Evolutionary conservation across 1,139 yeast species (phyloP), one percentile per base, ranked within the genome.

Genomic region (Zhuliangozyma blackwelliae): DNA sequence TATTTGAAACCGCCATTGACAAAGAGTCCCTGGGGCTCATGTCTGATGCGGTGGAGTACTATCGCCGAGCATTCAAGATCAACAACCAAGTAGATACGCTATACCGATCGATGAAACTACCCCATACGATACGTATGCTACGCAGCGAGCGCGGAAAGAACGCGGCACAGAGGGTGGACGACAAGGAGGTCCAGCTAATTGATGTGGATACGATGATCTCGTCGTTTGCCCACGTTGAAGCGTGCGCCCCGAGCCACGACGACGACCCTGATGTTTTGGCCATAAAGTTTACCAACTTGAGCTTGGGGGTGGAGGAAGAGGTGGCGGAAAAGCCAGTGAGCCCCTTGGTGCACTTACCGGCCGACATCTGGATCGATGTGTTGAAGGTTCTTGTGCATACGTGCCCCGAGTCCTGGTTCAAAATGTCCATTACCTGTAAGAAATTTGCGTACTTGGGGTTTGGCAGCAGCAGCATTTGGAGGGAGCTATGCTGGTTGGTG

Each of bases 41-140:
- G 76, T 72, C 86, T 5, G 96, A 88, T 51, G 96, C 97, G 0
- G 79, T 87, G 27, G 75, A 68, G 31, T 71, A 64, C 44, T 89
- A 89, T 60, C 66, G 96, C 40, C 71, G 72, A 44, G 96, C 96
- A 1, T 76, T 81, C 55, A 79, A 71, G 56, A 46, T 79, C 25
- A 78, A 84, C 54, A 82, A 77, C 5, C 72, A 71, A 37, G 89
- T 88, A 5, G 96, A 89, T 51, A 61, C 72, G 40, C 58, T 77
- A 20, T 87, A 87, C 55, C 65, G 95, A 29, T 50, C 58, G 22
- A 72, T 75, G 41, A 76, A 73, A 47, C 51, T 66, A 9, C 63
- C 72, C 27, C 47, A 49, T 21, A 51, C 55, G 7, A 45, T 59
- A 12, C 48, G 52, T 26, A 45, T 54, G 44, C 39, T 55, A 33